Percentiles rank a stretch among this genome's conserved stretches.
Conservation (phyloP, 2,329 filamentous ascomycete species). For the Xylaria arbuscula region DNA sequence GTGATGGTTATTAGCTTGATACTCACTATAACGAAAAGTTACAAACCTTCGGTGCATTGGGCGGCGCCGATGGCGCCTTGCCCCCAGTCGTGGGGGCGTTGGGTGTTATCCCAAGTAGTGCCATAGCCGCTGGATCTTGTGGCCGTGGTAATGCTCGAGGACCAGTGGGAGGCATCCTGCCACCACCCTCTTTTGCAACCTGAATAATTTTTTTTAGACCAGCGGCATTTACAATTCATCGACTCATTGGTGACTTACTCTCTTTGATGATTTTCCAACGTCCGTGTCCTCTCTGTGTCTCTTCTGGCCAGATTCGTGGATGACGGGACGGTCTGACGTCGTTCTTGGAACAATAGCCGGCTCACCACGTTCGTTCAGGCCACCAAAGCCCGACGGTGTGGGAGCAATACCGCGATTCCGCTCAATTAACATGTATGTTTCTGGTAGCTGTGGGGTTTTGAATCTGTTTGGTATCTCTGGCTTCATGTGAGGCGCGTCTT, state of each 20-base stretch:
- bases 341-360: slow-evolving; percentile 36
- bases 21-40: neutral
- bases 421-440: slow-evolving; percentile 46
- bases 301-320: slow-evolving; percentile 48
- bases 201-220: slow-evolving; percentile 29
- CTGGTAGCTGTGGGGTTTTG: slow-evolving; percentile 44
- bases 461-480: slow-evolving; percentile 38
- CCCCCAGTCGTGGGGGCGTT: slow-evolving; percentile 28
- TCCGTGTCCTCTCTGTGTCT: slow-evolving; percentile 44
- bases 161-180: slow-evolving; percentile 43
- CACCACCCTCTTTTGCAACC: slow-evolving; percentile 39
- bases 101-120: slow-evolving; percentile 44
- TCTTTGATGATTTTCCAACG: slow-evolving; percentile 44
- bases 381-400: slow-evolving; percentile 38
- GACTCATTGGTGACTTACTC: slow-evolving; percentile 38
- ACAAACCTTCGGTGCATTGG: slow-evolving; percentile 35
- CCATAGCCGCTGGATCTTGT: slow-evolving; percentile 48
- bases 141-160: slow-evolving; percentile 47
- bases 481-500: slow-evolving; percentile 41
- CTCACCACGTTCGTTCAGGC: slow-evolving; percentile 50
- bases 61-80: slow-evolving; percentile 24
- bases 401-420: slow-evolving; percentile 34
- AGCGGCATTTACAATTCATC: slow-evolving; percentile 22
- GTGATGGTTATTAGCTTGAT: slow-evolving; percentile 34
- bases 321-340: slow-evolving; percentile 48